Percentiles rank a stretch among this genome's conserved stretches.
Evolutionary conservation across 257 asterid species (phyloP).

Genomic region (Solanum pinnatisectum): DNA sequence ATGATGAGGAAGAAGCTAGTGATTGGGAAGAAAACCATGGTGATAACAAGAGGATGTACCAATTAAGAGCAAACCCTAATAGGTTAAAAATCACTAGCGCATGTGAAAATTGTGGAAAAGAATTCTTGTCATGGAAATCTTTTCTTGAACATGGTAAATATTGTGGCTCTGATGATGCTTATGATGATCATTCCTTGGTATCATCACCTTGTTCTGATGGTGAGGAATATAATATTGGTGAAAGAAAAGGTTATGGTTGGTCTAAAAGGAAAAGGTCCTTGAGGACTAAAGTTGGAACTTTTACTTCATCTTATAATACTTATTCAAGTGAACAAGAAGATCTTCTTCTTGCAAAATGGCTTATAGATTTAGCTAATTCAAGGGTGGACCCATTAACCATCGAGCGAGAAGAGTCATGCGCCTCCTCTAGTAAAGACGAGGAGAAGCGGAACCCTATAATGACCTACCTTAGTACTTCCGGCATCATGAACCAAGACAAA

Average conservation of each 20-base stretch:
- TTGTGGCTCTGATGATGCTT: slow-evolving; percentile 52
- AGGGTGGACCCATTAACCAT: slow-evolving; percentile 23
- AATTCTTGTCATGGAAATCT: slow-evolving; percentile 81
- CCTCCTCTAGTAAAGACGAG: slow-evolving; percentile 67
- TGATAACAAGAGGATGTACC: slow-evolving; percentile 57
- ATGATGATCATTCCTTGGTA: slow-evolving; percentile 53
- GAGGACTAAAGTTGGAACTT: slow-evolving; percentile 50
- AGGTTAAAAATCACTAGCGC: slow-evolving; percentile 55
- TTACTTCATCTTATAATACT: slow-evolving; percentile 13
- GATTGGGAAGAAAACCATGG: slow-evolving; percentile 69
- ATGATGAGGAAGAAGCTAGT: slow-evolving; percentile 46
- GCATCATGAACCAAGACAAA: neutral
- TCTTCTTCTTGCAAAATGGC: slow-evolving; percentile 62
- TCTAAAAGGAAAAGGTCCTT: slow-evolving; percentile 70
- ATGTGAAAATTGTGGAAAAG: slow-evolving; percentile 91
- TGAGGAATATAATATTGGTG: slow-evolving; percentile 24
- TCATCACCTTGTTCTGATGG: slow-evolving; percentile 51
- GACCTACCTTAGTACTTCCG: slow-evolving; percentile 4
- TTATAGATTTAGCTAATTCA: slow-evolving; percentile 64
- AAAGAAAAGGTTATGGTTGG: slow-evolving; percentile 38
- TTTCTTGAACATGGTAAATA: slow-evolving; percentile 89
- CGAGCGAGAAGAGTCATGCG: slow-evolving; percentile 70
- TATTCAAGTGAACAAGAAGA: slow-evolving; percentile 60
- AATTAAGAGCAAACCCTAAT: slow-evolving; percentile 79
- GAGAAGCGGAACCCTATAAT: slow-evolving; percentile 29